Evolutionary conservation across 306 rosid species (phyloP), one percentile per base, ranked within the genome.

Genomic region (Pyrus pyrifolia): DNA sequence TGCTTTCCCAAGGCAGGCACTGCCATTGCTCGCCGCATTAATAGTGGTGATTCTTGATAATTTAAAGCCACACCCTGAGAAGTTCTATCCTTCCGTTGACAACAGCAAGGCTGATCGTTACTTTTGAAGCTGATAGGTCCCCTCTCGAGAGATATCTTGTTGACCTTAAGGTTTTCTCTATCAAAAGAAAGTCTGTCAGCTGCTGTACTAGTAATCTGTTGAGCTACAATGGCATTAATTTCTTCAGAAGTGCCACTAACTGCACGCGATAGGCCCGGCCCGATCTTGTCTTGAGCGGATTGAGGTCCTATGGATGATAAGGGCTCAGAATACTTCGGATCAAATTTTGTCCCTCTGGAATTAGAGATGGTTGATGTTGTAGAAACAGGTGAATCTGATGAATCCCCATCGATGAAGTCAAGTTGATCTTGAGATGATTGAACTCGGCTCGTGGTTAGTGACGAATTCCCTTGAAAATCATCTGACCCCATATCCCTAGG

Each of bases 391-490:
- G 91, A 88, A 77, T 83, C 85, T 44, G 88, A 86, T 38, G 86
- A 83, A 77, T 79, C 83, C 65, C 85, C 88, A 77, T 85, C 91
- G n/a, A 85, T 55, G 8, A 83, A 79, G 64, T 83, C 91, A 17
- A 71, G 87, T 73, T 85, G 89, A 53, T 83, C 88, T 70, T 67
- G 87, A 72, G 84, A 85, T 68, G 89, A 88, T 61, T 81, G 88
- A 74, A 86, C 86, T 31, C 87, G 81, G 77, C 86, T 83, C 22
- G 86, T 75, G 81, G 88, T 85, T 70, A 88, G 73, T 9, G 91
- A 88, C 7, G 91, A 88, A 69, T 83, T 88, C 76, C 88, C 91
- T 79, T 75, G 88, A 77, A 83, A 84, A 67, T 88, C 89, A 38
- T 85, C 88, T 18, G 87, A 88, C 18, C 83, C 81, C 86, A 83